Conservation (phyloP, 176 grass and related monocot species). For the Saccharum officinarum region DNA sequence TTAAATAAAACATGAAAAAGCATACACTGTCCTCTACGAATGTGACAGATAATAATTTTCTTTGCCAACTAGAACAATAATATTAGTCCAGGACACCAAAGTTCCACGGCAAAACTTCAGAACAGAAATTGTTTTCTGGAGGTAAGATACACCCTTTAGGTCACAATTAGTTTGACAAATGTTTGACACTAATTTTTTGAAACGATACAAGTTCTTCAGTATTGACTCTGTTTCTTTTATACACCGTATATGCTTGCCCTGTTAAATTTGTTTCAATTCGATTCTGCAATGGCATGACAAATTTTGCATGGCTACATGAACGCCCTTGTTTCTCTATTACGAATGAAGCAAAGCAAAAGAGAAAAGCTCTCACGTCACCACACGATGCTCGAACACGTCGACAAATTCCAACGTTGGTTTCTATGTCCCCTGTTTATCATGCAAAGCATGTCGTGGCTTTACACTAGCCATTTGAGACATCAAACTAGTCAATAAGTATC, state of each 20-base stretch:
- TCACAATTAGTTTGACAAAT: no score
- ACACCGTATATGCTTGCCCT: not conserved
- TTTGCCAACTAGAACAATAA: no score
- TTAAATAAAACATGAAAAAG: no score
- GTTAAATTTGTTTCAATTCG: not conserved
- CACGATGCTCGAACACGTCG: not conserved
- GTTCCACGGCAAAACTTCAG: no score
- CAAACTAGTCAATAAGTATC: not conserved
- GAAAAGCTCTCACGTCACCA: not conserved
- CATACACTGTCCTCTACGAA: no score
- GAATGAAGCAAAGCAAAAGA: not conserved
- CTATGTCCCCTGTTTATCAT: not conserved
- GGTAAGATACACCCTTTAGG: no score
- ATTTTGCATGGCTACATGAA: not conserved
- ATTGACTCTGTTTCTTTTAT: not conserved
- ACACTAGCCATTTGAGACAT: conserved; percentile 23
- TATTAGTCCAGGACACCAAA: no score
- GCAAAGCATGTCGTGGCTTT: conserved; percentile 20
- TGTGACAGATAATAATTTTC: no score
- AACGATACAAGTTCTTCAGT: not conserved
- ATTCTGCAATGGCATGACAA: not conserved
- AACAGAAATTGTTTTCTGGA: no score
- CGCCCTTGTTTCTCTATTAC: not conserved
- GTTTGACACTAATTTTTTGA: no score
- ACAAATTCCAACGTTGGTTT: not conserved